Evolutionary conservation across 192 early-diverging fungal genomes (phyloP).

Genomic region (Linnemannia exigua): DNA sequence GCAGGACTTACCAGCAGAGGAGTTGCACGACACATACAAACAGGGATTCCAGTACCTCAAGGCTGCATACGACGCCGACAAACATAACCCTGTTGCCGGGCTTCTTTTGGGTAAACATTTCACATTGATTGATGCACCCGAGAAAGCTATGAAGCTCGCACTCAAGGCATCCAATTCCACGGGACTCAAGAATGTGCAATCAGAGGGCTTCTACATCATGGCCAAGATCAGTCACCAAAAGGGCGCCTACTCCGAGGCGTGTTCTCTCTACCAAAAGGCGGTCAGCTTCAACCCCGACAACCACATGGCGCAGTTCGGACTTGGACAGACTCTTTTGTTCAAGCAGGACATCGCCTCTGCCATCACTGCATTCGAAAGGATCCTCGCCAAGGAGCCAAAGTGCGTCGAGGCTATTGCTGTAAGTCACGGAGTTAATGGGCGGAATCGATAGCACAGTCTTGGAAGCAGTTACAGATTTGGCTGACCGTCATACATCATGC

Average conservation of each 20-base stretch:
- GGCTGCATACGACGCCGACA: conserved; percentile 63
- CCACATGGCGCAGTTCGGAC: conserved; percentile 76
- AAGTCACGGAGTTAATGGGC: not conserved
- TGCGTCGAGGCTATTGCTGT: conserved; percentile 75
- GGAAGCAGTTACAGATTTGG: not conserved
- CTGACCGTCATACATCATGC: not conserved
- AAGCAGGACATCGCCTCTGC: conserved; percentile 60
- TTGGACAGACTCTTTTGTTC: conserved; percentile 81
- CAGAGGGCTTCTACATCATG: conserved; percentile 54
- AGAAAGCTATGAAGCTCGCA: conserved; percentile 50
- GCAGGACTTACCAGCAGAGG: conserved; percentile 45
- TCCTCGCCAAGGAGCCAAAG: conserved; percentile 70
- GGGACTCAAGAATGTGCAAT: conserved; percentile 50
- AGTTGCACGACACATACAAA: conserved; percentile 60
- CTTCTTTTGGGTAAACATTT: conserved; percentile 55
- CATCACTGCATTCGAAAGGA: conserved; percentile 68
- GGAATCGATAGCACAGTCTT: not conserved
- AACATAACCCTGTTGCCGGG: conserved; percentile 66
- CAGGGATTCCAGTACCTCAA: conserved; percentile 65
- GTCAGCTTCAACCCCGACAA: conserved; percentile 77
- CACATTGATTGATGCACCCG: conserved; percentile 19
- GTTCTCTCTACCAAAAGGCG: conserved; percentile 75
- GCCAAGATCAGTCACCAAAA: conserved; percentile 54
- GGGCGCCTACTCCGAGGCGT: conserved; percentile 66
- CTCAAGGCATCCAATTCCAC: conserved; percentile 44